A percentile compares a stretch with the other conserved stretches of the same genome.
These are phyloP conservation scores for Musa balbisiana DNA, from an alignment of 202 grass and related monocot genomes.

Conservation along the genomic window DNA sequence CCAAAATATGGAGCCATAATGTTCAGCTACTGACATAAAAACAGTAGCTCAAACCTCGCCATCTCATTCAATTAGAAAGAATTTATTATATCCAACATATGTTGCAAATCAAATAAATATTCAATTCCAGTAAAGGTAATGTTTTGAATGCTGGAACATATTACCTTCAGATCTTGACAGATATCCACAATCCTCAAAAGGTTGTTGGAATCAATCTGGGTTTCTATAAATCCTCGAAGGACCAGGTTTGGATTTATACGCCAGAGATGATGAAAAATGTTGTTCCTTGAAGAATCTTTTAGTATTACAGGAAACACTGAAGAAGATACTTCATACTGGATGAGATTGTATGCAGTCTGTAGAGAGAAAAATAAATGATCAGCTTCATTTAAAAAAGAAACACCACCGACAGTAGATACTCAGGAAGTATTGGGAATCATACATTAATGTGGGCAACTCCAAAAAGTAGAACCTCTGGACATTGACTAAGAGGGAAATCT, in stretches of 20 bases:
- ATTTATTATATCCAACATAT: not conserved
- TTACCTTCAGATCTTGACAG: constrained; percentile 85
- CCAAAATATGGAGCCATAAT: not conserved
- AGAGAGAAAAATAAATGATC: constrained; percentile 22
- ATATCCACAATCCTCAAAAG: constrained; percentile 63
- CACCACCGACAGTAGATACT: constrained; percentile 9
- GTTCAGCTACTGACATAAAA: not conserved
- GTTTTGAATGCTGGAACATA: not conserved
- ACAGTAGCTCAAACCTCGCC: no score
- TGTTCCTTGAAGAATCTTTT: constrained; percentile 47
- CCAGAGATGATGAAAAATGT: constrained; percentile 58
- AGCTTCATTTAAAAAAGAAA: constrained; percentile 11
- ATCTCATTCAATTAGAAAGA: not conserved
- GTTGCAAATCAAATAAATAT: not conserved
- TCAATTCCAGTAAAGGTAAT: not conserved
- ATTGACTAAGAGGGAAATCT: constrained; percentile 55
- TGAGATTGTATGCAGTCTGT: constrained; percentile 89
- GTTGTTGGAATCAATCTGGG: constrained; percentile 48
- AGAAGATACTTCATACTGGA: constrained; percentile 72
- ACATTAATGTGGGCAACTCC: constrained; percentile 80
- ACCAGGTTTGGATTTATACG: constrained; percentile 55
- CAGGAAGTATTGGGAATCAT: constrained; percentile 23
- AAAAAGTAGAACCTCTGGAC: constrained; percentile 67
- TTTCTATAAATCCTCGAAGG: constrained; percentile 73
- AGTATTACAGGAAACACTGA: constrained; percentile 61